Evolutionary conservation across 2,329 filamentous ascomycete genomes (phyloP).

Genomic region (Rosellinia necatrix): DNA sequence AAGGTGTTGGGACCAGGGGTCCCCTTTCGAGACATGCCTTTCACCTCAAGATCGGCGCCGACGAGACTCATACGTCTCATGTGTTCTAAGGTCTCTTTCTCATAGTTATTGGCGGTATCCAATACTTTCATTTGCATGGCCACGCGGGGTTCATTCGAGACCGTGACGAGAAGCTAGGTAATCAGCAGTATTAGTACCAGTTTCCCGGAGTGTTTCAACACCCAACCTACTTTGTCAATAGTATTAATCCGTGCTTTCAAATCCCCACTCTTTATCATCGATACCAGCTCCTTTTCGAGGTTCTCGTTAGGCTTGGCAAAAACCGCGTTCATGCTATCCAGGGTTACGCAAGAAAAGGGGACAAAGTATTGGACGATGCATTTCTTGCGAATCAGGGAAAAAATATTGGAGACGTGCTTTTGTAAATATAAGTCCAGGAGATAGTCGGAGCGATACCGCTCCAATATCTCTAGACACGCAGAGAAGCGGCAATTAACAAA

Average conservation of each 20-base stretch:
- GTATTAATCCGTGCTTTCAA: conserved; percentile 84
- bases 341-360: conserved; percentile 85
- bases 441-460: conserved; percentile 82
- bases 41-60: conserved; percentile 75
- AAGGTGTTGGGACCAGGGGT: conserved; percentile 16
- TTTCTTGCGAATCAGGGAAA: conserved; percentile 79
- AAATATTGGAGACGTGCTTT: conserved; percentile 71
- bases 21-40: conserved; percentile 37
- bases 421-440: conserved; percentile 87
- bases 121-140: conserved; percentile 74
- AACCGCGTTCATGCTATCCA: conserved; percentile 76
- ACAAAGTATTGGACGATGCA: conserved; percentile 92
- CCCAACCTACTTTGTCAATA: conserved; percentile 67
- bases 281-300: conserved; percentile 75
- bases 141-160: conserved; percentile 67
- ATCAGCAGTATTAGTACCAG: conserved; percentile 14
- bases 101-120: conserved; percentile 70
- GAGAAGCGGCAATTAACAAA: conserved; percentile 93
- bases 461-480: conserved; percentile 79
- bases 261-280: conserved; percentile 73
- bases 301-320: conserved; percentile 69
- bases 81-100: conserved; percentile 74
- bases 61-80: conserved; percentile 78
- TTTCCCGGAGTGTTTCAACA: background rate
- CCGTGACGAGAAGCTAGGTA: conserved; percentile 74